A percentile compares a stretch with the other conserved stretches of the same genome.
Conservation (phyloP, 2,329 filamentous ascomycete species). For the Aspergillus sp. region DNA sequence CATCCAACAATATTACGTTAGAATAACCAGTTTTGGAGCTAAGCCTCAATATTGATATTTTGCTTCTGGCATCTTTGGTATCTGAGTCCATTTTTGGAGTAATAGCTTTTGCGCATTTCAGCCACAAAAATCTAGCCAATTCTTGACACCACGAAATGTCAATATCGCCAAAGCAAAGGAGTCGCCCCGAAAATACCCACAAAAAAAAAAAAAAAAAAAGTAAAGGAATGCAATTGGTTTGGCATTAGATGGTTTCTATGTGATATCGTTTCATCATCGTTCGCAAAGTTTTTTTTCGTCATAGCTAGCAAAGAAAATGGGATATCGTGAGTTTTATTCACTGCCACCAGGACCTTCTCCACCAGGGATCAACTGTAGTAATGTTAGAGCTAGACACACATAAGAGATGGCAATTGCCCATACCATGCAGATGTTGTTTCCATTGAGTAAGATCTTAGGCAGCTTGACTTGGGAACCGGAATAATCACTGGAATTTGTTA, state of each 20-base stretch:
- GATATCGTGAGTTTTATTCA: conserved; percentile 13
- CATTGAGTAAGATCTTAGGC: conserved; percentile 90
- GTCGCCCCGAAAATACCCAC: background rate
- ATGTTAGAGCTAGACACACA: background rate
- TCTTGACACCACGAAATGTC: too few species aligned
- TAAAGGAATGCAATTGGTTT: background rate
- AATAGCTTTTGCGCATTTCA: too few species aligned
- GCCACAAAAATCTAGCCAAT: too few species aligned
- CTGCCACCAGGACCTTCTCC: conserved; percentile 61
- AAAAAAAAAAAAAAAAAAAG: background rate
- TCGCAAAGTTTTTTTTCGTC: conserved; percentile 11
- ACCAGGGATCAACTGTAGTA: conserved; percentile 65
- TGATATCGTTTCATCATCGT: conserved; percentile 17
- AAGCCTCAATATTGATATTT: too few species aligned
- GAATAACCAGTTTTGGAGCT: too few species aligned
- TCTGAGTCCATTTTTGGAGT: too few species aligned
- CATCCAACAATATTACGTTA: too few species aligned
- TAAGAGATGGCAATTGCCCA: conserved; percentile 12
- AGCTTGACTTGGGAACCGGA: conserved; percentile 82
- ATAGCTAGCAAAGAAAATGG: background rate
- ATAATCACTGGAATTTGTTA: conserved; percentile 65
- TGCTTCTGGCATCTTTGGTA: too few species aligned
- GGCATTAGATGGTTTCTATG: conserved; percentile 1
- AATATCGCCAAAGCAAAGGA: too few species aligned
- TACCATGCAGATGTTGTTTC: conserved; percentile 99